Percentiles rank a stretch among this genome's conserved stretches.
Conservation (phyloP, 805 yeast genomes). For the Komagataella kurtzmanii region DNA sequence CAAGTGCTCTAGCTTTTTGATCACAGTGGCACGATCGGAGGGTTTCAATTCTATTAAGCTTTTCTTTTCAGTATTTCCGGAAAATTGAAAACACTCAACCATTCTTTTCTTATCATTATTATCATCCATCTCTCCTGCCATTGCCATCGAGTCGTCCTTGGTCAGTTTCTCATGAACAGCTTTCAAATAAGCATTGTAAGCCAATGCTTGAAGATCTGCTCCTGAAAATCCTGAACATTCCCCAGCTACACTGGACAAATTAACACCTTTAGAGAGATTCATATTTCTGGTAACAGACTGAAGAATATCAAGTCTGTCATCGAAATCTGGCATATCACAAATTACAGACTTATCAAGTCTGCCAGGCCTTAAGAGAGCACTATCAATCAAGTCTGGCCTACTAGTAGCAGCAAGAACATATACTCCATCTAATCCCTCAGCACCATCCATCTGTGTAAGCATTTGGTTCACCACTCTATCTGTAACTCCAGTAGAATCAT, state of each 20-base stretch:
- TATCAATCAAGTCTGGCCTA: slow-evolving; percentile 90
- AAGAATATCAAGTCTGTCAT: slow-evolving; percentile 66
- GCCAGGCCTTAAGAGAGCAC: slow-evolving; percentile 92
- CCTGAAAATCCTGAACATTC: slow-evolving; percentile 75
- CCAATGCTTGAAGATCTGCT: slow-evolving; percentile 88
- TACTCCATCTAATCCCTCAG: slow-evolving; percentile 94
- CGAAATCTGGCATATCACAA: slow-evolving; percentile 71
- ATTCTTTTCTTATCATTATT: background rate
- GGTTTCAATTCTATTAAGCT: slow-evolving; percentile 2
- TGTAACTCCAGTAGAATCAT: slow-evolving; percentile 95
- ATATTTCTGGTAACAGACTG: slow-evolving; percentile 44
- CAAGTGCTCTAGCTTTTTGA: slow-evolving; percentile 10
- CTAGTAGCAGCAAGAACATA: slow-evolving; percentile 94
- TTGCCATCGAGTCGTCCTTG: slow-evolving; percentile 20
- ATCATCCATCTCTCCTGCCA: slow-evolving; percentile 5
- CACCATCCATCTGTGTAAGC: slow-evolving; percentile 98
- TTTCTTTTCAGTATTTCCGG: slow-evolving; percentile 2
- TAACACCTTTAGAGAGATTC: slow-evolving; percentile 37
- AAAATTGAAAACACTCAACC: slow-evolving; percentile 12
- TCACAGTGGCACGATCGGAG: slow-evolving; percentile 4
- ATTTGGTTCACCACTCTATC: slow-evolving; percentile 95
- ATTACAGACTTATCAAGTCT: slow-evolving; percentile 85
- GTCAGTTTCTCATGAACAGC: slow-evolving; percentile 67
- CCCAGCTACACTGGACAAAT: slow-evolving; percentile 39
- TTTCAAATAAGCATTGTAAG: slow-evolving; percentile 81